Conservation (phyloP, 345 rosid genomes). For the Acer yangbiense region DNA sequence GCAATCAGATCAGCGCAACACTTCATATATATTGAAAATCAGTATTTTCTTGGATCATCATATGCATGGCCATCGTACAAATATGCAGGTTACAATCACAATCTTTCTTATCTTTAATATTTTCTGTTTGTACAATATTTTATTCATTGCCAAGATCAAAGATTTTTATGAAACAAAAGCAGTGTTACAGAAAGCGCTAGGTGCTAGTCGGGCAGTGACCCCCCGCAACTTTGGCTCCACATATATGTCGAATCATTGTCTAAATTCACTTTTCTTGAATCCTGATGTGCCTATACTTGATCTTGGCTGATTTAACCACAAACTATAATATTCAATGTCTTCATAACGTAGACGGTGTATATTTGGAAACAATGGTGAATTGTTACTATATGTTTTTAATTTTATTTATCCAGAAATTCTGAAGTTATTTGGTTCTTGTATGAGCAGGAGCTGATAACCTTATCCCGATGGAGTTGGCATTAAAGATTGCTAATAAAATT, state of each 20-base stretch:
- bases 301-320: not conserved
- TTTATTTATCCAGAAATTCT: not conserved
- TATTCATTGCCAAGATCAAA: not conserved
- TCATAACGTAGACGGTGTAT: not conserved
- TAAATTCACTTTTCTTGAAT: no score
- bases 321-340: not conserved
- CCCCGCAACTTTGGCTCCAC: not conserved
- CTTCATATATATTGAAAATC: conserved; percentile 95
- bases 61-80: conserved; percentile 91
- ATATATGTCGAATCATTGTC: not conserved
- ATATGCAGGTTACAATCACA: conserved; percentile 65
- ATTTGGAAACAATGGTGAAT: not conserved
- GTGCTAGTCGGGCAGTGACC: no score
- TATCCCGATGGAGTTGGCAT: conserved; percentile 93
- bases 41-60: conserved; percentile 96
- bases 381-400: not conserved
- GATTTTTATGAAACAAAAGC: not conserved
- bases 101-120: not conserved
- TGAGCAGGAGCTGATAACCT: conserved; percentile 92
- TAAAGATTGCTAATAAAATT: conserved; percentile 89
- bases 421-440: conserved; percentile 13
- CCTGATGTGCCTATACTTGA: not conserved
- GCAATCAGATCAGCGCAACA: conserved; percentile 97
- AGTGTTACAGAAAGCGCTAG: no score
- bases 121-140: not conserved